These are phyloP conservation scores for Curvularia verruculosa DNA, from an alignment of 2,329 filamentous ascomycete genomes.

Conservation along the genomic window DNA sequence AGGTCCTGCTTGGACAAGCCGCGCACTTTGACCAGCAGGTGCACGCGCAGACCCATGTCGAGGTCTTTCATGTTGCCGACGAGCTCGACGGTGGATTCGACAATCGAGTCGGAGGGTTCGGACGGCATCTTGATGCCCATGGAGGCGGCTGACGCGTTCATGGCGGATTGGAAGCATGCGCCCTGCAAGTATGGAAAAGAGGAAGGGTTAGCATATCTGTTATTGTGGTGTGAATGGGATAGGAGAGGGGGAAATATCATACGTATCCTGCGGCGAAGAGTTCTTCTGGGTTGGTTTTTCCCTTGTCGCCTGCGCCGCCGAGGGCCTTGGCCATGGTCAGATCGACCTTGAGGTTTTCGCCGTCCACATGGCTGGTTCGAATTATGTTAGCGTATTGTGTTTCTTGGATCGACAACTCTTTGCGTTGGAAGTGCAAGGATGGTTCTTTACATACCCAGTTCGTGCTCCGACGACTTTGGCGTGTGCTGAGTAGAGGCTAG, in stretches of 20 bases:
- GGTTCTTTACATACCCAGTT: constrained; percentile 27
- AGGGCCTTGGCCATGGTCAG: constrained; percentile 55
- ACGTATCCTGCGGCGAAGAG: constrained; percentile 58
- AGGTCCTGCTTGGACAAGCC: constrained; percentile 44
- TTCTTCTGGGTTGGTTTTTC: constrained; percentile 55
- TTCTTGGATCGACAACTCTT: not conserved
- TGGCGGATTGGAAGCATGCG: constrained; percentile 48
- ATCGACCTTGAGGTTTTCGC: constrained; percentile 47
- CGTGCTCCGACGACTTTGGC: constrained; percentile 51
- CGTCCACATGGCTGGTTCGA: constrained; percentile 36
- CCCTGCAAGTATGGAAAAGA: not conserved
- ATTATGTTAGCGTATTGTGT: not conserved
- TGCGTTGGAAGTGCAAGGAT: not conserved
- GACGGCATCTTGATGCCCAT: constrained; percentile 53
- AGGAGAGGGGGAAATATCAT: not conserved
- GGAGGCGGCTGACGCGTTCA: constrained; percentile 52
- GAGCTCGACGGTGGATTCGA: constrained; percentile 53
- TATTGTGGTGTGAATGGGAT: too few relatives aligned
- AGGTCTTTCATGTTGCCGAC: constrained; percentile 55
- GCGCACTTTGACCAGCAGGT: constrained; percentile 50
- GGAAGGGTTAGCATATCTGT: not conserved
- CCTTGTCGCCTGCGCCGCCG: constrained; percentile 49
- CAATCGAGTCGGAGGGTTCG: constrained; percentile 47
- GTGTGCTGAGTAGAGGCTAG: constrained; percentile 48
- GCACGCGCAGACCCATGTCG: constrained; percentile 54